These are phyloP conservation scores for Ensete ventricosum DNA, from an alignment of 176 grass and related monocot genomes.

Conservation along the genomic window DNA sequence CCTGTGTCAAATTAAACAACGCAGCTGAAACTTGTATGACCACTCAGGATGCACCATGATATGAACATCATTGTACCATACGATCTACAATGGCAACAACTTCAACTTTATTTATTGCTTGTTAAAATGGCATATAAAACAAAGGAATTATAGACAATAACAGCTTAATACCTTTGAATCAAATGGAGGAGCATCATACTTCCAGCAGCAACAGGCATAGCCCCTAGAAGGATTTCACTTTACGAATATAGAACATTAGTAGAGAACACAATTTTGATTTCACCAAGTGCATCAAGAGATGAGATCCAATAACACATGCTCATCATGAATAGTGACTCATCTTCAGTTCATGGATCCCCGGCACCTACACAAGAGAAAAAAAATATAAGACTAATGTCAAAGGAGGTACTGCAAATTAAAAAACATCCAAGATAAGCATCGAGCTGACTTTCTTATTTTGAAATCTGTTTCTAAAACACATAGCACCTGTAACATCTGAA, in stretches of 20 bases:
- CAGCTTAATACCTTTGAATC: not conserved
- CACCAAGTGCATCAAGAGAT: not conserved
- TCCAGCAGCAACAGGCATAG: not conserved
- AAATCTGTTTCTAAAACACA: too few relatives aligned
- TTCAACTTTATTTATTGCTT: not conserved
- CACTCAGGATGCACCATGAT: too few relatives aligned
- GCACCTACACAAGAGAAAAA: constrained; percentile 52
- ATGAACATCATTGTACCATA: too few relatives aligned
- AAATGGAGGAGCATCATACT: not conserved
- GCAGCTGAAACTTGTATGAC: too few relatives aligned
- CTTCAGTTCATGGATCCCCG: constrained; percentile 82
- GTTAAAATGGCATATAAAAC: not conserved
- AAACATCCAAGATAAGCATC: constrained; percentile 8
- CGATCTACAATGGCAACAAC: not conserved
- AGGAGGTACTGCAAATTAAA: not conserved
- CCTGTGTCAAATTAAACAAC: too few relatives aligned
- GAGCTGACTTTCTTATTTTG: constrained; percentile 7
- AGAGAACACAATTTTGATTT: not conserved
- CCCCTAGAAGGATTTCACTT: constrained; percentile 23
- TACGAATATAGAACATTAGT: not conserved
- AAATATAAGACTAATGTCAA: constrained; percentile 2
- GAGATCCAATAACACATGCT: not conserved
- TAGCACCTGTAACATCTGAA: too few relatives aligned
- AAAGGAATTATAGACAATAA: not conserved
- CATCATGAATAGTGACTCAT: not conserved